Percentiles rank a stretch among this genome's conserved stretches.
Conservation (phyloP, 1,139 yeast genomes). For the Taiozyma onychis region DNA sequence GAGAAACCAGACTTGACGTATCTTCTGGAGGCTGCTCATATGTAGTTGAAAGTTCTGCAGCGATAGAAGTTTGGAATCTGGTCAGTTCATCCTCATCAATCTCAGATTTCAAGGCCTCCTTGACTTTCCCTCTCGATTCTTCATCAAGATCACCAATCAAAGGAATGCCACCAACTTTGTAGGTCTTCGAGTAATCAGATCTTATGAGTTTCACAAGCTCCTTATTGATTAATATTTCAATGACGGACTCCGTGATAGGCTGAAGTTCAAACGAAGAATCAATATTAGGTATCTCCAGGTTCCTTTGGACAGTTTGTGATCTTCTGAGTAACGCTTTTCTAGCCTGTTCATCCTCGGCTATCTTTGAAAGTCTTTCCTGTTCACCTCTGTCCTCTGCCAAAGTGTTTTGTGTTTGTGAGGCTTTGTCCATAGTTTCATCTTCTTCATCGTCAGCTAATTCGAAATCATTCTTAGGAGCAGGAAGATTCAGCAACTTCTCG, state of each 20-base stretch:
- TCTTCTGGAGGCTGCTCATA: constrained; percentile 4
- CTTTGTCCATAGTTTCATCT: constrained; percentile 18
- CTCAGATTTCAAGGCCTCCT: constrained; percentile 30
- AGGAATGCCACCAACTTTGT: constrained; percentile 23
- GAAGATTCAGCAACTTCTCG: constrained; percentile 36
- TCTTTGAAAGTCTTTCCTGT: constrained; percentile 23
- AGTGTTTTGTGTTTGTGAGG: constrained; percentile 5
- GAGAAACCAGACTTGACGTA: constrained; percentile 16
- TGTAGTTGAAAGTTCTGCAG: constrained; percentile 4
- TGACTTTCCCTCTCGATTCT: constrained; percentile 26
- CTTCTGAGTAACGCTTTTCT: constrained; percentile 29
- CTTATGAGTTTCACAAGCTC: constrained; percentile 37
- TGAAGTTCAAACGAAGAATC: constrained; percentile 7
- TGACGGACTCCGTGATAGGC: neutral
- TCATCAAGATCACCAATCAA: constrained; percentile 40
- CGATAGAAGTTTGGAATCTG: constrained; percentile 6
- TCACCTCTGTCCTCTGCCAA: constrained; percentile 33
- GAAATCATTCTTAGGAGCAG: constrained; percentile 54
- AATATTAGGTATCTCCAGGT: constrained; percentile 45
- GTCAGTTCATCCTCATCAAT: constrained; percentile 8
- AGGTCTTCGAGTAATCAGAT: constrained; percentile 40
- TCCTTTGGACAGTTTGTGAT: constrained; percentile 46
- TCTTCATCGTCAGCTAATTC: constrained; percentile 39
- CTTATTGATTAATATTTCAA: constrained; percentile 28
- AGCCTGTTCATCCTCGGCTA: constrained; percentile 22